phyloP scores from a whole-genome alignment of 805 yeast species.

The Yueomyces sp. region DNA sequence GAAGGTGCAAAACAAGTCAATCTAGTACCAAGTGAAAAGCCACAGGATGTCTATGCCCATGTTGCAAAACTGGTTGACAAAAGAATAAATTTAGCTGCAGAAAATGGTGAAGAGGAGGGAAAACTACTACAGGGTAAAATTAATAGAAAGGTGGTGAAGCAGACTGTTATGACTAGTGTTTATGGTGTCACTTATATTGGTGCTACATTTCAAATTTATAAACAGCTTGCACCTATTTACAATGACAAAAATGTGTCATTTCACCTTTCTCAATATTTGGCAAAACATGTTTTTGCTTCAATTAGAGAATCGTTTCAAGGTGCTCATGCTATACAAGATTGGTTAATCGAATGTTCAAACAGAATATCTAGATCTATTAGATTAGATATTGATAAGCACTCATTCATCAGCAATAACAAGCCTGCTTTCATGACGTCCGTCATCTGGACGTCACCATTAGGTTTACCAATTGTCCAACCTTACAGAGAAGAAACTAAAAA shows the following conservation, averaged over 20 bases:
- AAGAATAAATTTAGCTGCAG: constrained; percentile 41
- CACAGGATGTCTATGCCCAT: constrained; percentile 64
- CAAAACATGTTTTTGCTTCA: constrained; percentile 67
- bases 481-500: constrained; percentile 58
- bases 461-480: constrained; percentile 95
- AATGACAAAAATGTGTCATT: constrained; percentile 35
- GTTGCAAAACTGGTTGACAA: constrained; percentile 53
- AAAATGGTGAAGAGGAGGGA: constrained; percentile 41
- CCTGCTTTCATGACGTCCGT: constrained; percentile 73
- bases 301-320: constrained; percentile 77
- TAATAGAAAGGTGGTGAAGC: constrained; percentile 82
- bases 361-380: constrained; percentile 68
- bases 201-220: constrained; percentile 77
- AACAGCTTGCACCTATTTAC: constrained; percentile 52
- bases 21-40: constrained; percentile 53
- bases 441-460: constrained; percentile 95
- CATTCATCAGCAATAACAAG: constrained; percentile 30
- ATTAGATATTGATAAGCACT: constrained; percentile 41
- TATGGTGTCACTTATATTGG: constrained; percentile 95
- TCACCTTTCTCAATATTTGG: constrained; percentile 47
- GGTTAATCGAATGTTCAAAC: constrained; percentile 83
- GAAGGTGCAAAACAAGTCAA: constrained; percentile 78
- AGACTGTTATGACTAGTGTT: constrained; percentile 96
- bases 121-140: constrained; percentile 41
- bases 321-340: constrained; percentile 91